Conservation (phyloP, 2,329 filamentous ascomycete genomes). For the Xylaria sp. region DNA sequence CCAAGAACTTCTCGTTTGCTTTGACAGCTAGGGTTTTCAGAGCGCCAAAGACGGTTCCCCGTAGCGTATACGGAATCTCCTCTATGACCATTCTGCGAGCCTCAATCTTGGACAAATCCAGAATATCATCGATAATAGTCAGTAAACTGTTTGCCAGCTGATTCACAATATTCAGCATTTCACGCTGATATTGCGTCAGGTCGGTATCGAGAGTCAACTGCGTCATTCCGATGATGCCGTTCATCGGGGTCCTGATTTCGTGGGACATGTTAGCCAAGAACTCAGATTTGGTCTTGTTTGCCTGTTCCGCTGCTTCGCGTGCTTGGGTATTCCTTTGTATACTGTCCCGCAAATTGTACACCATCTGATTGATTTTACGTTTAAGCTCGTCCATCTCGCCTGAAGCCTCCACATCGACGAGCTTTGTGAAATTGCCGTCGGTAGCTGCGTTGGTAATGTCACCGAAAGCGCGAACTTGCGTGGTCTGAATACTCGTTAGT, state of each 20-base stretch:
- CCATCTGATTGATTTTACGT: constrained; percentile 99
- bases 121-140: constrained; percentile 92
- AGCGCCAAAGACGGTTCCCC: constrained; percentile 95
- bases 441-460: constrained; percentile 98
- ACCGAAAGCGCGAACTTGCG: constrained; percentile 96
- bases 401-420: constrained; percentile 95
- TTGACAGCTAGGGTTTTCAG: constrained; percentile 97
- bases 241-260: constrained; percentile 97
- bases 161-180: constrained; percentile 99
- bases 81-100: constrained; percentile 98
- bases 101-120: constrained; percentile 84
- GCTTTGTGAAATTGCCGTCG: constrained; percentile 95
- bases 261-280: constrained; percentile 99
- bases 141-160: constrained; percentile 94
- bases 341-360: constrained; percentile 92
- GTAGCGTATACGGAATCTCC: constrained; percentile 94
- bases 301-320: constrained; percentile 93
- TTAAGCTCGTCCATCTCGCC: constrained; percentile 99
- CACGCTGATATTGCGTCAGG: constrained; percentile 91
- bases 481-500: constrained; percentile 70
- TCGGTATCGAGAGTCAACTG: constrained; percentile 95
- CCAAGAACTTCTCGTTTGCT: constrained; percentile 94
- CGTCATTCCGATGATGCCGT: constrained; percentile 98
- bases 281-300: constrained; percentile 98
- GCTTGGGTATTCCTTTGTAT: constrained; percentile 97